phyloP scores from a whole-genome alignment of 306 rosid species.

The Vigna hirtella region DNA sequence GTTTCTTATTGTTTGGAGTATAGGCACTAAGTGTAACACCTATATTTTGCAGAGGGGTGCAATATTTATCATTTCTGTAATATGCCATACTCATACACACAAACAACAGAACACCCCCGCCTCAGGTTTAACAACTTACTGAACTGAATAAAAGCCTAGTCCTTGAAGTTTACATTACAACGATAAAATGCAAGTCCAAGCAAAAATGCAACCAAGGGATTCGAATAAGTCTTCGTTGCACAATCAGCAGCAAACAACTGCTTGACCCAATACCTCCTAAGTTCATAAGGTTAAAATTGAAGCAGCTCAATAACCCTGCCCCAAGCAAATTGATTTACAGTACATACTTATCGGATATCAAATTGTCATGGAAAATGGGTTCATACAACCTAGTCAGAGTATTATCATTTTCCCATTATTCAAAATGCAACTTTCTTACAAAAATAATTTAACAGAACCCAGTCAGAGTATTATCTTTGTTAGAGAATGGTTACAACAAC shows the following conservation, averaged over 20 bases:
- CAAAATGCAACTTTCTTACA: conserved; percentile 24
- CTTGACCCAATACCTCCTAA: conserved; percentile 29
- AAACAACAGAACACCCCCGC: not conserved
- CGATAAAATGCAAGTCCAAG: conserved; percentile 24
- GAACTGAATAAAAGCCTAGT: conserved; percentile 14
- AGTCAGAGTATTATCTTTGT: not conserved
- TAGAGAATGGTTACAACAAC: conserved; percentile 12
- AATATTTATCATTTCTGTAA: not conserved
- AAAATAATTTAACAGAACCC: conserved; percentile 20
- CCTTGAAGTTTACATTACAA: conserved; percentile 10
- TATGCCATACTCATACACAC: not conserved
- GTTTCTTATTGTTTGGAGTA: conserved; percentile 15
- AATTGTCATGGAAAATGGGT: conserved; percentile 5
- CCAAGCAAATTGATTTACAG: not conserved
- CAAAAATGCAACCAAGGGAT: conserved; percentile 34
- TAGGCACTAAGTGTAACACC: not conserved
- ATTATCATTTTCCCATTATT: conserved; percentile 2
- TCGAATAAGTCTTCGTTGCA: not conserved
- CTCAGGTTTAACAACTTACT: conserved; percentile 8
- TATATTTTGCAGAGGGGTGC: not conserved
- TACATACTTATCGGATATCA: not conserved
- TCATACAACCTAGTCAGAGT: conserved; percentile 23
- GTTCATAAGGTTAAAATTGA: conserved; percentile 17
- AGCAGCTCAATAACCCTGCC: conserved; percentile 17
- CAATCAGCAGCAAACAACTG: conserved; percentile 23